Evolutionary conservation across 108 stramenopile species (phyloP).

Genomic region (Nitzschia inconspicua): DNA sequence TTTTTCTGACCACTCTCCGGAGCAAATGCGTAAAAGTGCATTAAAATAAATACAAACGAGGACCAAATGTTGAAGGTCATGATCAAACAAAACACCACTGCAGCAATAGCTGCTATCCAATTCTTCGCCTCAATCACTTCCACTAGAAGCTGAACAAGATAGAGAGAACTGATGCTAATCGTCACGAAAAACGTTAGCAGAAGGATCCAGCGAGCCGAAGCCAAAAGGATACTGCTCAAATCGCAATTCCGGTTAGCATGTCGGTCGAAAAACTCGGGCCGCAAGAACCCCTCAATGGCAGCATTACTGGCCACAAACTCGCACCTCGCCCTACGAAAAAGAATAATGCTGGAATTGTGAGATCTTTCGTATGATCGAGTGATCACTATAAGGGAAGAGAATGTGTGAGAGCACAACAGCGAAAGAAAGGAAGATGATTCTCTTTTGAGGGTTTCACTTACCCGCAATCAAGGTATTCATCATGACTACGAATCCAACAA

Average conservation of each 20-base stretch:
- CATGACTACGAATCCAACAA: slow-evolving; percentile 38
- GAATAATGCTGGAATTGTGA: not conserved
- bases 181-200: not conserved
- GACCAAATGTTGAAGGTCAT: not conserved
- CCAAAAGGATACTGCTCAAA: not conserved
- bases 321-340: slow-evolving; percentile 8
- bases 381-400: no score
- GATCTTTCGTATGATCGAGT: slow-evolving; percentile 5
- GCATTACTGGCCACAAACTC: slow-evolving; percentile 4
- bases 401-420: no score
- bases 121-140: not conserved
- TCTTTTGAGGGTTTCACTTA: no score
- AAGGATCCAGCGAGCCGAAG: not conserved
- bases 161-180: not conserved
- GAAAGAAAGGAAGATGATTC: no score
- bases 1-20: not conserved
- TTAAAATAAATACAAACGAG: not conserved
- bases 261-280: not conserved
- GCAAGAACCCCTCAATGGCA: slow-evolving; percentile 1
- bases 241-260: not conserved
- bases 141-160: not conserved
- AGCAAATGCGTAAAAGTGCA: not conserved
- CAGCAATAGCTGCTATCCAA: not conserved
- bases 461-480: slow-evolving; percentile 53
- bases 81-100: not conserved